Evolutionary conservation across 129 eudicot genomes (phyloP).

Genomic region (sunflower (Helianthus annuus)): HanXRQr2.0-SUNRISE NC_035436.2:45987963-45988462

Average conservation of each 20-base stretch:
- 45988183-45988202: constrained; percentile 52
- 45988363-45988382: neutral
- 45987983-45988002: neutral
- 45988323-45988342: constrained; percentile 84
- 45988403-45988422: neutral
- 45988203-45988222: constrained; percentile 86
- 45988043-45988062: neutral
- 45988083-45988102: constrained; percentile 27
- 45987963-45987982: neutral
- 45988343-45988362: constrained; percentile 73
- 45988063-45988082: constrained; percentile 16
- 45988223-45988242: constrained; percentile 80
- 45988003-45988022: constrained; percentile 1
- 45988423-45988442: neutral
- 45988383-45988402: neutral
- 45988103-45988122: constrained; percentile 13
- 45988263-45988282: constrained; percentile 92
- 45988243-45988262: constrained; percentile 90
- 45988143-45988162: constrained; percentile 27
- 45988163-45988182: constrained; percentile 20
- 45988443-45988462: neutral
- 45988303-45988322: constrained; percentile 87
- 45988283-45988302: constrained; percentile 68
- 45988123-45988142: constrained; percentile 13
- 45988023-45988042: constrained; percentile 9